Base-by-base conservation (phyloP, 768 basidiomycete genomes). In the Russula foetens region DNA sequence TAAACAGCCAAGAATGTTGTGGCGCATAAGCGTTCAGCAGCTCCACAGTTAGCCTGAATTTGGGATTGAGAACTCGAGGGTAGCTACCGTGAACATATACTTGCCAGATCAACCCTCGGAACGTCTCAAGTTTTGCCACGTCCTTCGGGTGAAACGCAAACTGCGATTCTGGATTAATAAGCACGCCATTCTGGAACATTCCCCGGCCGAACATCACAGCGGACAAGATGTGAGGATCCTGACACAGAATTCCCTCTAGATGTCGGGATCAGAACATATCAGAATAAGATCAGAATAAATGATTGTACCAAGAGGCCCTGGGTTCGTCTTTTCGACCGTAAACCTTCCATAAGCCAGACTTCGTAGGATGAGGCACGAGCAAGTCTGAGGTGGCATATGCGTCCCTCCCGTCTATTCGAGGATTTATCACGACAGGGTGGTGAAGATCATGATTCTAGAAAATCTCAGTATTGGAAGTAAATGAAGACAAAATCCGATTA, bases 301-400 rank as follows among this genome's bases (percentile, higher is more conserved):
- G 21, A 6, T 28, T 39, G n/a, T 64, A 70, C 71, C 69, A 1
- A 73, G 58, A 26, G 71, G 71, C 17, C 70, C 69, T 3, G 71
- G 71, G 46, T 72, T 73, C 15, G 70, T 73, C 67, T 72, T 65
- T 67, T 39, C 68, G 56, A 4, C 67, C 67, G 23, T 60, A 63
- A 8, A 69, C 59, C 59, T 67, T 69, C 68, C 68, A 83, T 17
- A 73, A 46, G 1, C 75, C 70, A 6, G 73, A 59, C 33, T 72
- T 75, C 0, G 72, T 74, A 0, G 81, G 77, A 64, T 82, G 81
- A 28, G 74, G 72, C 0, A 72, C 59, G 15, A 82, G 68, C 2
- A 81, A 45, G 64, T 81, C 81, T 0, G 71, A 67, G 1, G 78
- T 79, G 2, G 76, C 70, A 48, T 78, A 80, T 11, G 74, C 77